Conservation (phyloP, 371 early-diverging fungal species). For the Spiromyces aspiralis region DNA sequence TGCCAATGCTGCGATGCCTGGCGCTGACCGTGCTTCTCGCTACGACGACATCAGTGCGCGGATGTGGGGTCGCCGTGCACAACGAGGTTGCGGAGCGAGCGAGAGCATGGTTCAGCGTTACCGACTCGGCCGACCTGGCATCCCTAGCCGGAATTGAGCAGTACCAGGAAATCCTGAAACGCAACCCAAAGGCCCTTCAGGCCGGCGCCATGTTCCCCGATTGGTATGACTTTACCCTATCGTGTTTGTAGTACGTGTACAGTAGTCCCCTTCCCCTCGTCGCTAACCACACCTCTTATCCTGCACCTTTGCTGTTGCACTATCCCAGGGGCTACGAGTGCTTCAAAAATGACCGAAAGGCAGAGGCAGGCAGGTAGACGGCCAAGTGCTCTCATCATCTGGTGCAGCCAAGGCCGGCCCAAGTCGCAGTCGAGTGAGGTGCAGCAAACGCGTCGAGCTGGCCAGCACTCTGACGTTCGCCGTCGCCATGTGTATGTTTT, state of each 20-base stretch:
- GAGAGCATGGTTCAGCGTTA: slow-evolving; percentile 24
- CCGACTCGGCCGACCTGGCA: slow-evolving; percentile 1
- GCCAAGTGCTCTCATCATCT: no score
- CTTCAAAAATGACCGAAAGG: slow-evolving; percentile 20
- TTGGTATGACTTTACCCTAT: slow-evolving; percentile 27
- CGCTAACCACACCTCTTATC: no score
- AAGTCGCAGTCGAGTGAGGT: no score
- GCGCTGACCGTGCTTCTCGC: neutral
- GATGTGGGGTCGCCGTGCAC: slow-evolving; percentile 36
- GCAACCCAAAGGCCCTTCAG: slow-evolving; percentile 38
- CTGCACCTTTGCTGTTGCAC: no score
- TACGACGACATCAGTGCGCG: no score
- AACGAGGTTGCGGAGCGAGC: slow-evolving; percentile 36
- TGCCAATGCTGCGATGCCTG: no score
- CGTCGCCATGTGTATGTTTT: no score
- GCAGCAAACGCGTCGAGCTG: no score
- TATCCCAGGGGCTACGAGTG: slow-evolving; percentile 38
- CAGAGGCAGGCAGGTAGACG: slow-evolving; percentile 13
- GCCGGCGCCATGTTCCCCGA: slow-evolving; percentile 79
- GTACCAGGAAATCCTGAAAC: slow-evolving; percentile 27
- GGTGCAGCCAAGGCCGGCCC: no score
- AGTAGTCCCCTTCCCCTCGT: no score
- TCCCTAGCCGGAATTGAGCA: slow-evolving; percentile 8
- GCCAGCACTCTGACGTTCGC: no score
- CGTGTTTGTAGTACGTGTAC: no score